phyloP scores from a whole-genome alignment of 2,329 filamentous ascomycete genomes.

The Hymenoscyphus occultus region DNA sequence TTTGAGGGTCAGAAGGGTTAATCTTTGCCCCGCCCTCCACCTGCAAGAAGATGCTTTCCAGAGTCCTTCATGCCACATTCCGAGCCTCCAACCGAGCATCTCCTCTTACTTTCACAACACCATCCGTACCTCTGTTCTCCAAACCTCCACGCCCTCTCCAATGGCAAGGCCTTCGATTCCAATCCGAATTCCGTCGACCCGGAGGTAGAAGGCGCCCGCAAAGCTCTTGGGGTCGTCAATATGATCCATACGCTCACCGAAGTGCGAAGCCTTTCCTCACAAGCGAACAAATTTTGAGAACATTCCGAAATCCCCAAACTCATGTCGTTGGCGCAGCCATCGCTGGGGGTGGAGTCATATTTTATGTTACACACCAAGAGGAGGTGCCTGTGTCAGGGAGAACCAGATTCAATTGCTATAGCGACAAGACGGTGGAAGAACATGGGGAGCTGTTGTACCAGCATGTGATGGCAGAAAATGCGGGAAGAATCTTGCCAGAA shows the following conservation, averaged over 20 bases:
- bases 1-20: no score
- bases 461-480: slow-evolving; percentile 52
- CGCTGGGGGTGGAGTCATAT: slow-evolving; percentile 42
- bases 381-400: slow-evolving; percentile 70
- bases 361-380: slow-evolving; percentile 70
- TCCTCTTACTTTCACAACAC: neutral
- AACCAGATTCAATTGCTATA: slow-evolving; percentile 69
- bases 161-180: slow-evolving; percentile 8
- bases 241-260: slow-evolving; percentile 21
- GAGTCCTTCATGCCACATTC: neutral
- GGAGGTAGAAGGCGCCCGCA: neutral
- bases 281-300: slow-evolving; percentile 34
- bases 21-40: neutral
- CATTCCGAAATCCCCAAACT: slow-evolving; percentile 37
- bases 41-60: neutral
- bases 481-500: slow-evolving; percentile 53
- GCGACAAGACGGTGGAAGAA: slow-evolving; percentile 51
- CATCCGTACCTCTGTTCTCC: neutral
- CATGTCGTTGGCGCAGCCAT: slow-evolving; percentile 43
- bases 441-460: slow-evolving; percentile 54
- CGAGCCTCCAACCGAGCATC: neutral
- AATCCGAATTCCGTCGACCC: slow-evolving; percentile 2
- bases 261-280: slow-evolving; percentile 41
- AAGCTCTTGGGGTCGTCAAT: slow-evolving; percentile 1
- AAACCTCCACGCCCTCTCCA: neutral